Evolutionary conservation across 345 rosid species (phyloP).

Genomic region (Odontarrhena argentea): DNA sequence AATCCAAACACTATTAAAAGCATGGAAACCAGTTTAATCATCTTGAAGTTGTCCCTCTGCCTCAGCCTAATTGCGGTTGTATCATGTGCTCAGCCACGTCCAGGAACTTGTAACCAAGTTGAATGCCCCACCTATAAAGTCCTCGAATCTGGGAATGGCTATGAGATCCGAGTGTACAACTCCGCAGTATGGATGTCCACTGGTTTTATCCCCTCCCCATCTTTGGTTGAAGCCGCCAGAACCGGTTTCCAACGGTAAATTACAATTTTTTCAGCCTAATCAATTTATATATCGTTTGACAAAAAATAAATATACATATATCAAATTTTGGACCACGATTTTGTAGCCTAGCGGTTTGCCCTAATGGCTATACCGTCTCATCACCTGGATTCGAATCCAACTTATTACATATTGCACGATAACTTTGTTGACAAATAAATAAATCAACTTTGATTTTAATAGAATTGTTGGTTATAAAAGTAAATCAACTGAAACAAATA

Average conservation of each 20-base stretch:
- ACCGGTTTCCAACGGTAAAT: constrained; percentile 35
- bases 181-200: constrained; percentile 35
- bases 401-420: too few species aligned
- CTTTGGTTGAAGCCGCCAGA: constrained; percentile 36
- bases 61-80: constrained; percentile 32
- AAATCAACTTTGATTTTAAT: too few species aligned
- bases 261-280: neutral
- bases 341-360: too few species aligned
- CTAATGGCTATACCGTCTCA: too few species aligned
- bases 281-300: too few species aligned
- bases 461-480: too few species aligned
- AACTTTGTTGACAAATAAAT: too few species aligned
- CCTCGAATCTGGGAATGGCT: constrained; percentile 12
- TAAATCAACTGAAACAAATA: too few species aligned
- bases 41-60: constrained; percentile 28
- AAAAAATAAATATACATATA: too few species aligned
- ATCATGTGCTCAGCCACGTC: constrained; percentile 24
- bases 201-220: constrained; percentile 1
- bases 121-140: constrained; percentile 31
- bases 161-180: constrained; percentile 34
- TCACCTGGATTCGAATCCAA: too few species aligned
- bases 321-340: too few species aligned
- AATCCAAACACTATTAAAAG: constrained; percentile 1
- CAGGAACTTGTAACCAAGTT: constrained; percentile 26
- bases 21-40: constrained; percentile 36